Conservation (phyloP, 192 early-diverging fungal species). For the Gryganskiella cystojenkinii region DNA sequence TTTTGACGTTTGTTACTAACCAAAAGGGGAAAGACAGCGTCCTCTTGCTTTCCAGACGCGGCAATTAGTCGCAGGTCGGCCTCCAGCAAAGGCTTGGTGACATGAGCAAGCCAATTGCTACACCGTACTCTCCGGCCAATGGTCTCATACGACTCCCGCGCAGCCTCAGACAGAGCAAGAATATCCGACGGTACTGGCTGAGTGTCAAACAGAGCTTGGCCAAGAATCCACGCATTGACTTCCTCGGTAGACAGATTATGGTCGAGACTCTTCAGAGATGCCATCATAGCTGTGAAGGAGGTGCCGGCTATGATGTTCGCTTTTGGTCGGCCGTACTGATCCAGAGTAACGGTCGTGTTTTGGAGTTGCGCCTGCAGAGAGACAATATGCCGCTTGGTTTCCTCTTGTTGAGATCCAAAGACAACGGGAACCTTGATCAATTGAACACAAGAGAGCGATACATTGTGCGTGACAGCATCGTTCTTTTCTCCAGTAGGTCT, state of each 20-base stretch:
- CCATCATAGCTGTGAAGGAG: slow-evolving; percentile 30
- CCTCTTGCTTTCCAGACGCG: slow-evolving; percentile 46
- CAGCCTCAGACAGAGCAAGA: slow-evolving; percentile 5
- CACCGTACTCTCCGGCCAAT: slow-evolving; percentile 66
- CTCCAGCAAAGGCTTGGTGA: slow-evolving; percentile 54
- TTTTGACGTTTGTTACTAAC: slow-evolving; percentile 68
- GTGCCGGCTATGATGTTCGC: slow-evolving; percentile 29
- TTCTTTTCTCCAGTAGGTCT: not conserved
- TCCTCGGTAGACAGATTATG: slow-evolving; percentile 33
- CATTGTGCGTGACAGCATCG: not conserved
- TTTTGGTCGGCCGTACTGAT: slow-evolving; percentile 19
- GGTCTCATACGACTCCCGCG: slow-evolving; percentile 27
- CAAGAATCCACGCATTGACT: slow-evolving; percentile 45
- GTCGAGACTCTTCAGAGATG: slow-evolving; percentile 22
- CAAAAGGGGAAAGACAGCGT: slow-evolving; percentile 43
- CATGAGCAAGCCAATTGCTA: slow-evolving; percentile 59
- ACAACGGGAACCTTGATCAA: slow-evolving; percentile 21
- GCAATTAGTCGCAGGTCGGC: slow-evolving; percentile 33
- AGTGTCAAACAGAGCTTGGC: slow-evolving; percentile 34
- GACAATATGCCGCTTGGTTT: slow-evolving; percentile 13
- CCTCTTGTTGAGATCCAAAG: slow-evolving; percentile 6
- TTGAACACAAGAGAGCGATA: slow-evolving; percentile 10
- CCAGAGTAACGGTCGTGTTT: slow-evolving; percentile 23
- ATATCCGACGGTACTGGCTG: slow-evolving; percentile 20
- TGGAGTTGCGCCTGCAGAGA: slow-evolving; percentile 26